Percentiles rank a stretch among this genome's conserved stretches.
Evolutionary conservation across 2,329 filamentous ascomycete species (phyloP).

Genomic region (Cercospora brassicicola): DNA sequence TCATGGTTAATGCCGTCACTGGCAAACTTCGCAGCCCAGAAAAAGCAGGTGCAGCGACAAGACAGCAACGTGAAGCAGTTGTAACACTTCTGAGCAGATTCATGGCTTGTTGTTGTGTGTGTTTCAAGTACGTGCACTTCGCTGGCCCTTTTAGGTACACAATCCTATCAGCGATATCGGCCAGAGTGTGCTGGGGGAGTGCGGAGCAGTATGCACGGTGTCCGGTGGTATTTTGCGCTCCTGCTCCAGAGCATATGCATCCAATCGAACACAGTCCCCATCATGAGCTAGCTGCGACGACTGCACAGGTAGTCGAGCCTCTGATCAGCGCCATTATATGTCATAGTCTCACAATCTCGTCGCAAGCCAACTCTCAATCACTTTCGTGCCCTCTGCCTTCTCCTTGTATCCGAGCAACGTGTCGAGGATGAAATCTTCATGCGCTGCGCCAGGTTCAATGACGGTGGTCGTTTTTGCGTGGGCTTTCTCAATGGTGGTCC

Average conservation of each 20-base stretch:
- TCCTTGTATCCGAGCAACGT: constrained; percentile 43
- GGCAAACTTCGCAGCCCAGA: neutral
- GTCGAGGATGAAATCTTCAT: constrained; percentile 48
- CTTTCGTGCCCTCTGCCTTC: constrained; percentile 39
- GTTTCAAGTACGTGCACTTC: neutral
- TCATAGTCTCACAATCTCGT: constrained; percentile 36
- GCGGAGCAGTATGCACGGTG: neutral
- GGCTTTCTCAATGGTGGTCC: constrained; percentile 48
- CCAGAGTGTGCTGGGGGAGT: neutral
- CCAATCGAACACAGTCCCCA: neutral
- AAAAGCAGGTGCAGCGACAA: neutral
- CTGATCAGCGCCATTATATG: neutral
- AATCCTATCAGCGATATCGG: neutral
- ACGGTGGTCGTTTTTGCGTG: constrained; percentile 40
- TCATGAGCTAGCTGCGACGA: neutral
- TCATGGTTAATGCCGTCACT: neutral
- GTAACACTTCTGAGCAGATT: neutral
- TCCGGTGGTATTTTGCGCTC: neutral
- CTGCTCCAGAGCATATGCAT: neutral
- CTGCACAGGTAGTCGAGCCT: neutral
- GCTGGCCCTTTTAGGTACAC: neutral
- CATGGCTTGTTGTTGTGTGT: neutral
- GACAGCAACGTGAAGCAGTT: neutral
- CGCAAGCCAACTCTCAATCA: constrained; percentile 44
- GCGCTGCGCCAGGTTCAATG: constrained; percentile 40